A percentile compares a stretch with the other conserved stretches of the same genome.
phyloP scores from a whole-genome alignment of 2,329 filamentous ascomycete genomes.

The Aspergillus sp. region DNA sequence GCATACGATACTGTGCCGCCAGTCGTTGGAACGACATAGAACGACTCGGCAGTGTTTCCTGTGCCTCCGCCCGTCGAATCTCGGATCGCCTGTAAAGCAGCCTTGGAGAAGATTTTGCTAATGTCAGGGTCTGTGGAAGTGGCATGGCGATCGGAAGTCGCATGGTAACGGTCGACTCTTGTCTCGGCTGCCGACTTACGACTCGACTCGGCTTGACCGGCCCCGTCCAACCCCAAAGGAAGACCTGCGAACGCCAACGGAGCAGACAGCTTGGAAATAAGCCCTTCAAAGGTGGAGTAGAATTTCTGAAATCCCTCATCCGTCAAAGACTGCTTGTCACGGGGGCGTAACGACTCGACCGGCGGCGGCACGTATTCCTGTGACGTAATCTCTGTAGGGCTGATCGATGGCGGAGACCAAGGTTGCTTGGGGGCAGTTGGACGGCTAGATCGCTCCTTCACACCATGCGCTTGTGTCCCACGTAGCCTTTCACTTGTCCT shows the following conservation, averaged over 20 bases:
- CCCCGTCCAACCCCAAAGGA: conserved; percentile 61
- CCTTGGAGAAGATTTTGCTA: conserved; percentile 77
- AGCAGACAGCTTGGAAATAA: conserved; percentile 85
- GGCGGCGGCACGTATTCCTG: conserved; percentile 30
- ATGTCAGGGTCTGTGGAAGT: conserved; percentile 67
- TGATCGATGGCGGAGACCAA: conserved; percentile 33
- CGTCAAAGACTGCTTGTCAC: conserved; percentile 22
- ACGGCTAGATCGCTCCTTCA: conserved; percentile 26
- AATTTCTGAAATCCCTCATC: conserved; percentile 87
- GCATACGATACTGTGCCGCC: conserved; percentile 93
- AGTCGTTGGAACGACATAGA: conserved; percentile 90
- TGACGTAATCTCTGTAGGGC: conserved; percentile 32
- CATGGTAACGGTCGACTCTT: conserved; percentile 38
- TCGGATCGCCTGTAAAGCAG: conserved; percentile 74
- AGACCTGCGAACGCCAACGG: conserved; percentile 91
- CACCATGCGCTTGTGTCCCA: conserved; percentile 14
- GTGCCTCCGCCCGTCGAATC: conserved; percentile 58
- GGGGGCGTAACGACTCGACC: conserved; percentile 22
- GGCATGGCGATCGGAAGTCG: conserved; percentile 37
- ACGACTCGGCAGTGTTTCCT: conserved; percentile 65
- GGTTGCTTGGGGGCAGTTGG: conserved; percentile 26
- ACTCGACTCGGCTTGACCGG: conserved; percentile 21
- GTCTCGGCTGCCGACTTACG: conserved; percentile 35
- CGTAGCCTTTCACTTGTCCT: conserved; percentile 30
- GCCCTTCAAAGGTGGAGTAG: conserved; percentile 84